Evolutionary conservation across 2,329 filamentous ascomycete species (phyloP), one percentile per base, ranked within the genome.

Genomic region (Colletotrichum endophyticum): DNA sequence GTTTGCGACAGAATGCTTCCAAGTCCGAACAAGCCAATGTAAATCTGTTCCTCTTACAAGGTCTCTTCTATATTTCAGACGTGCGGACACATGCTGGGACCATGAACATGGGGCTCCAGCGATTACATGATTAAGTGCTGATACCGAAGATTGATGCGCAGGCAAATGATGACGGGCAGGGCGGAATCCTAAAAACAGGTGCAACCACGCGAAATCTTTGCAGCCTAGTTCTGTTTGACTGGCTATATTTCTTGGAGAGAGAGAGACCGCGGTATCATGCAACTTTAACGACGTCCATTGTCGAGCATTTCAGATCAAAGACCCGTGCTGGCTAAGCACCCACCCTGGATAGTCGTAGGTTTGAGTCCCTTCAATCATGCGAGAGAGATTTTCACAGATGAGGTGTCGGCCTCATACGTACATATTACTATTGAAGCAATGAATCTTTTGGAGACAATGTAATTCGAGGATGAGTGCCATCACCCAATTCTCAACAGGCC

Each of bases 81-180:
- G 0, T 12, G 0, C 11, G 2, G 44, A 49, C n/a, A 22, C 11
- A 49, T 22, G 44, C 11, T 22, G n/a, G n/a, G 19, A 11, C n/a
- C 0, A 49, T 22, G 0, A 49, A 49, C 2, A 49, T 49, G 11
- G 1, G 44, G 11, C 44, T 49, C 1, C 0, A 22, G 44, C n/a
- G 1, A 22, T 11, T 12, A 22, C 44, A 22, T 13, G 0, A 1
- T 4, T 13, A 1, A 49, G 13, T 22, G 11, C 0, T 49, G 44
- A 44, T n/a, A 44, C 39, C 9, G 0, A n/a, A n/a, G 19, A 11
- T 44, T 11, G 5, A n/a, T 11, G 0, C 9, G 19, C 9, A 44
- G 0, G 16, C 19, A n/a, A 44, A 44, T 44, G 39, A n/a, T 44
- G 39, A n/a, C 16, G 3, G 2, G 15, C 15, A 16, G 15, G 36